Evolutionary conservation across 2,329 filamentous ascomycete genomes (phyloP), one percentile per base, ranked within the genome.

Genomic region (Ophiostoma fasciatum): DNA sequence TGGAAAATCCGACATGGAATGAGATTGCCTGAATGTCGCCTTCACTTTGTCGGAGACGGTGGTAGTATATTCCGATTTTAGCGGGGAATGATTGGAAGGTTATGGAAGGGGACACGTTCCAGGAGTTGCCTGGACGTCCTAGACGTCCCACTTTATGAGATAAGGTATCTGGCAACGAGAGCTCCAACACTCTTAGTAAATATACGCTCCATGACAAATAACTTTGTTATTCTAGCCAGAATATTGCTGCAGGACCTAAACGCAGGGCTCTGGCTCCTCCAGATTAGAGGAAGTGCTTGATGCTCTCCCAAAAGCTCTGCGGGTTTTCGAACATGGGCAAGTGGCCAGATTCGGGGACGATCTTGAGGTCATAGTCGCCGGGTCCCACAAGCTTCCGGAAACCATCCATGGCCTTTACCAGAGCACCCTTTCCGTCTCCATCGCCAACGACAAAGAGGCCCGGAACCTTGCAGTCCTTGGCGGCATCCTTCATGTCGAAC

Each of bases 281-380:
- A 7, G 10, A 12, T 36, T 37, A 46, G 21, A 48, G 10, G 25
- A 45, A 41, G 7, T 44, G 32, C 33, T 45, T 22, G 3, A 47
- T 25, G n/a, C 21, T 29, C 14, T 39, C 40, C 45, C 44, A 47
- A 43, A 81, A 82, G 8, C 54, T 60, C 28, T 62, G 58, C 3
- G 88, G 61, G 31, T 71, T 71, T 20, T 67, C 84, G 32, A 75
- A 75, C 82, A 92, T 92, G 1, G 84, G 84, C 49, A 93, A 56
- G 60, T 93, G 84, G 0, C 84, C 84, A 0, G 82, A 74, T 8
- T 66, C 60, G 0, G 80, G 70, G 9, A 92, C 69, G 39, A 80
- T 55, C 51, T 67, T 72, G 45, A 85, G 65, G 40, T 71, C 64
- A 0, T 66, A 68, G 0, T 68, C 71, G 0, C 55, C 51, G 9